Conservation (phyloP, 2,329 filamentous ascomycete genomes). For the Clathrospora elynae region DNA sequence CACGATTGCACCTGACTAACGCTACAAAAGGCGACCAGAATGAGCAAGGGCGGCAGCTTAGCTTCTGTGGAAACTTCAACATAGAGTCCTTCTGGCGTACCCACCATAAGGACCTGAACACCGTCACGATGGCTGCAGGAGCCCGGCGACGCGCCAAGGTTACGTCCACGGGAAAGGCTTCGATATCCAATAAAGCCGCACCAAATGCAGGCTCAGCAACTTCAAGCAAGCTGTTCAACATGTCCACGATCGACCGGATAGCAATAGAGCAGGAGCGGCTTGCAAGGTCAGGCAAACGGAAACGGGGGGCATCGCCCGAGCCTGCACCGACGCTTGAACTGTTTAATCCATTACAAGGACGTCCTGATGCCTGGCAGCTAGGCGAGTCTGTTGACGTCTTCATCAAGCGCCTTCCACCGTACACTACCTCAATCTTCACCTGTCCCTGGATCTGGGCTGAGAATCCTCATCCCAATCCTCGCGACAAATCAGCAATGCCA, state of each 20-base stretch:
- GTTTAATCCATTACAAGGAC: constrained; percentile 63
- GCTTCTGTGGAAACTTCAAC: constrained; percentile 23
- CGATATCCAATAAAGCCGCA: constrained; percentile 4
- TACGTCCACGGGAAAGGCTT: too few species aligned
- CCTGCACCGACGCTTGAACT: constrained; percentile 17
- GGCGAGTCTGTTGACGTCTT: constrained; percentile 69
- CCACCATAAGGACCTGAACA: constrained; percentile 34
- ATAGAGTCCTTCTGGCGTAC: constrained; percentile 25
- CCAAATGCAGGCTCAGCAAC: constrained; percentile 1
- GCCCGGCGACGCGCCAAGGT: too few species aligned
- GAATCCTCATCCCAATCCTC: constrained; percentile 62
- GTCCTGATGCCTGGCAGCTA: constrained; percentile 63
- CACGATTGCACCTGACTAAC: constrained; percentile 1
- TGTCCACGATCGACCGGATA: constrained; percentile 14
- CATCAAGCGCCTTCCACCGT: constrained; percentile 69
- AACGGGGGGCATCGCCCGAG: constrained; percentile 14
- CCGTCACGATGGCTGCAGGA: constrained; percentile 19
- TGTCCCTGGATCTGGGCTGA: constrained; percentile 75
- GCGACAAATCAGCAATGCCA: constrained; percentile 30
- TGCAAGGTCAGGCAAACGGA: constrained; percentile 16
- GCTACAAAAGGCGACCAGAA: constrained; percentile 37
- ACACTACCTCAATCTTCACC: constrained; percentile 53
- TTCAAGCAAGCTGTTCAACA: constrained; percentile 9
- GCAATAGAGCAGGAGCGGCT: constrained; percentile 22
- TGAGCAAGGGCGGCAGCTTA: constrained; percentile 30